Evolutionary conservation across 164 flowering plant genomes (phyloP).

Genomic region (Chimonanthus salicifolius): DNA sequence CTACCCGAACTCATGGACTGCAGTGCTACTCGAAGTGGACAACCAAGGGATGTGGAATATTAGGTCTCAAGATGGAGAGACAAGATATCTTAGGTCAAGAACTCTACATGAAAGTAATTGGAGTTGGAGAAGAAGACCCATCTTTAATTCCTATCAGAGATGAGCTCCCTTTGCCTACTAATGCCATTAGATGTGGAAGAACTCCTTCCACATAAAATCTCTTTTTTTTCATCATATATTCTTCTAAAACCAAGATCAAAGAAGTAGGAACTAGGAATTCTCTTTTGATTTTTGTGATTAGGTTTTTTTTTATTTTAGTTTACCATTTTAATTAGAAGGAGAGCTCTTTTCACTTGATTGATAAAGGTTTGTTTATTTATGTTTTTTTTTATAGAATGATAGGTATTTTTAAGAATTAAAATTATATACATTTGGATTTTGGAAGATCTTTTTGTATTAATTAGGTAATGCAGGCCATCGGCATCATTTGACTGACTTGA

Average conservation of each 20-base stretch:
- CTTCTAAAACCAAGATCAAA: too few species aligned
- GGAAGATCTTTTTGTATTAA: too few species aligned
- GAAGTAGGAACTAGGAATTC: not conserved
- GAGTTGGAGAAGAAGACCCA: conserved; percentile 15
- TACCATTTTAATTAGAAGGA: not conserved
- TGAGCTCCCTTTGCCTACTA: conserved; percentile 14
- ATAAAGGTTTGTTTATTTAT: not conserved
- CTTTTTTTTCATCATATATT: not conserved
- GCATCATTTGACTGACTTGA: too few species aligned
- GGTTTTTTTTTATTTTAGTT: not conserved
- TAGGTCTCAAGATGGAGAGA: conserved; percentile 26
- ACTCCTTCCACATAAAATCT: conserved; percentile 7
- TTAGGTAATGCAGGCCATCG: too few species aligned
- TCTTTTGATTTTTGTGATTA: not conserved
- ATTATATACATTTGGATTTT: too few species aligned
- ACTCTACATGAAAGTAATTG: conserved; percentile 32
- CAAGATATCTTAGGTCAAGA: conserved; percentile 33
- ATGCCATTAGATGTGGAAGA: conserved; percentile 24
- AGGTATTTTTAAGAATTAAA: too few species aligned
- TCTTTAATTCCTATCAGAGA: conserved; percentile 8
- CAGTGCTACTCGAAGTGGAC: conserved; percentile 28
- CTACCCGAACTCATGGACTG: conserved; percentile 36
- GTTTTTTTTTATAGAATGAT: too few species aligned
- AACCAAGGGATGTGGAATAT: conserved; percentile 44
- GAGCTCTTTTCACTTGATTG: not conserved